phyloP scores from a whole-genome alignment of 2,329 filamentous ascomycete species.

The Pseudogymnoascus sp. region DNA sequence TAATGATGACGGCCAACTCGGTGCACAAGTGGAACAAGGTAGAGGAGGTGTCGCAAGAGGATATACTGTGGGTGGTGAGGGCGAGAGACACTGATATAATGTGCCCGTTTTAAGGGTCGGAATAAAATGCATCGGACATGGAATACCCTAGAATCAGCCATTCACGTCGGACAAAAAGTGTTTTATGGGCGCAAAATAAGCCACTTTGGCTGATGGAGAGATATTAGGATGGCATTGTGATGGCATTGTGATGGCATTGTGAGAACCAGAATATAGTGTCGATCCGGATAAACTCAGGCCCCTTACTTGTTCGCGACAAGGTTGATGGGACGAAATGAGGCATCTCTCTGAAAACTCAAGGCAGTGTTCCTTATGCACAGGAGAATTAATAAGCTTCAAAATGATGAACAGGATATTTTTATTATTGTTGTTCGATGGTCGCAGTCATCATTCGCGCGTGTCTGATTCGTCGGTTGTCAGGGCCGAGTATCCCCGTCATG shows the following conservation, averaged over 20 bases:
- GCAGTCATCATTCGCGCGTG: neutral
- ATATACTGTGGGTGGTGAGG: conserved; percentile 64
- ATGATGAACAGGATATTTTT: neutral
- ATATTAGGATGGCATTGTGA: neutral
- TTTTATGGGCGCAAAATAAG: neutral
- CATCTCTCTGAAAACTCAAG: neutral
- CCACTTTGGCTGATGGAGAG: neutral
- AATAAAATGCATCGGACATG: conserved; percentile 1
- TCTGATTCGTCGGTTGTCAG: conserved; percentile 2
- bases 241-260: neutral
- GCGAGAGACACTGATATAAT: conserved; percentile 22
- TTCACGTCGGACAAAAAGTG: neutral
- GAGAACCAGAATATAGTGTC: neutral
- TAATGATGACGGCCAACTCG: conserved; percentile 42
- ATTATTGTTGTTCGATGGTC: neutral
- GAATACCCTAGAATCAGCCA: neutral
- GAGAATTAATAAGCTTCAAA: neutral
- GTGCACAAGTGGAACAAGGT: conserved; percentile 73
- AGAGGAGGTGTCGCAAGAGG: conserved; percentile 81
- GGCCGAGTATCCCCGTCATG: neutral
- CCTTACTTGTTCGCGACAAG: neutral
- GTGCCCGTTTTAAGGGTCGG: neutral
- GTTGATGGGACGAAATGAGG: neutral
- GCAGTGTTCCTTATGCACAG: neutral
- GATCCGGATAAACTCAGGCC: neutral